Evolutionary conservation across 106 monocot genomes (phyloP).

Genomic region (Allium fistulosum): DNA sequence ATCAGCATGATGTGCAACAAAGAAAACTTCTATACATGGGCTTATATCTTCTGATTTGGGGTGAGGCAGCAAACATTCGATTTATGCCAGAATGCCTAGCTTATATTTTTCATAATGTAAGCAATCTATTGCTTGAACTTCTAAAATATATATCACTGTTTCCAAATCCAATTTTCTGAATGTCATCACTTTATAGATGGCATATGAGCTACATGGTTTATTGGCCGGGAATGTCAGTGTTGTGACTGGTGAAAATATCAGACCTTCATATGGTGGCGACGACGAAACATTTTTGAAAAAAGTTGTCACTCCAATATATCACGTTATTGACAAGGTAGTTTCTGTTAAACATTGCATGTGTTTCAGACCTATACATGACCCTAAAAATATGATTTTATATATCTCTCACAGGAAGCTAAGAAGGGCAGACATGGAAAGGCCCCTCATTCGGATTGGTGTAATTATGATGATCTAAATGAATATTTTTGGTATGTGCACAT

Average conservation of each 20-base stretch:
- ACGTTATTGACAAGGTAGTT: conserved; percentile 82
- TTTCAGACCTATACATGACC: no score
- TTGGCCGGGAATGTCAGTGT: conserved; percentile 90
- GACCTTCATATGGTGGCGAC: conserved; percentile 92
- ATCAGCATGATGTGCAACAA: conserved; percentile 76
- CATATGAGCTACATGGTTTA: conserved; percentile 90
- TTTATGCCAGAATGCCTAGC: conserved; percentile 96
- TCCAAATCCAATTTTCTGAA: no score
- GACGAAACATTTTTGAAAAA: conserved; percentile 91
- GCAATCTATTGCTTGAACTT: neutral
- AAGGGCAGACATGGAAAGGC: conserved; percentile 89
- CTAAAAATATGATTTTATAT: neutral
- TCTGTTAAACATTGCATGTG: neutral
- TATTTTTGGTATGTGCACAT: conserved; percentile 74
- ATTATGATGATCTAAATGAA: conserved; percentile 99
- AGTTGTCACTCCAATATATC: conserved; percentile 84
- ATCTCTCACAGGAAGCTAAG: conserved; percentile 69
- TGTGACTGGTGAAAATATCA: conserved; percentile 92
- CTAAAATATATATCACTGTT: no score
- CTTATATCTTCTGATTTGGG: conserved; percentile 97
- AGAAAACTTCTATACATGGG: conserved; percentile 93
- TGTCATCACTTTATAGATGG: conserved; percentile 49
- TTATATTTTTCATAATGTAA: conserved; percentile 97
- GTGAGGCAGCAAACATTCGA: conserved; percentile 85
- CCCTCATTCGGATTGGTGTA: conserved; percentile 88